phyloP scores from a whole-genome alignment of 768 basidiomycete species.

The Termitomyces sp. region DNA sequence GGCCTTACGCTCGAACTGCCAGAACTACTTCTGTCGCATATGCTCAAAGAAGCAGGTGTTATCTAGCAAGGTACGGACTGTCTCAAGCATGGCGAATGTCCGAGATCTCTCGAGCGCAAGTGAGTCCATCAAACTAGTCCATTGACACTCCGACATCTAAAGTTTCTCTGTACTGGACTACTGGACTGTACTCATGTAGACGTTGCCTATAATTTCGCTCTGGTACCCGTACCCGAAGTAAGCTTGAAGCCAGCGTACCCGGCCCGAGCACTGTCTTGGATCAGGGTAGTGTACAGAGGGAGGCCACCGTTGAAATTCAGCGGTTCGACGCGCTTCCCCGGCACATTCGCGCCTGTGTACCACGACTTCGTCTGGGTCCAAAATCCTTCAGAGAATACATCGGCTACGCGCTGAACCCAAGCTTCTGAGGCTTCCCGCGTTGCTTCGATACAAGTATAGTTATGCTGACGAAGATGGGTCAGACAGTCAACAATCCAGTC shows the following conservation, averaged over 20 bases:
- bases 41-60: too few relatives aligned
- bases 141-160: too few relatives aligned
- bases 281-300: slow-evolving; percentile 11
- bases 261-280: slow-evolving; percentile 11
- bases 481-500: slow-evolving; percentile 20
- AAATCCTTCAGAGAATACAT: slow-evolving; percentile 7
- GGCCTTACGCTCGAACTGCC: too few relatives aligned
- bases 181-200: too few relatives aligned
- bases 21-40: too few relatives aligned
- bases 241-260: slow-evolving; percentile 13
- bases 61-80: too few relatives aligned
- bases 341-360: slow-evolving; percentile 21
- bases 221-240: too few relatives aligned
- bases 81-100: too few relatives aligned
- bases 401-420: slow-evolving; percentile 9
- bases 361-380: slow-evolving; percentile 18
- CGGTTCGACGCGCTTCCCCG: slow-evolving; percentile 16
- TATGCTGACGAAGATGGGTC: slow-evolving; percentile 10
- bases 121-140: too few relatives aligned
- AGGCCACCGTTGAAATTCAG: slow-evolving; percentile 20
- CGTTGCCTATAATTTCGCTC: too few relatives aligned
- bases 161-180: too few relatives aligned
- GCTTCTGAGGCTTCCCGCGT: slow-evolving; percentile 8
- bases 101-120: too few relatives aligned
- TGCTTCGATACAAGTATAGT: slow-evolving; percentile 8